Conservation (phyloP, 2,329 filamentous ascomycete genomes). For the Trichoderma polysporum region DNA sequence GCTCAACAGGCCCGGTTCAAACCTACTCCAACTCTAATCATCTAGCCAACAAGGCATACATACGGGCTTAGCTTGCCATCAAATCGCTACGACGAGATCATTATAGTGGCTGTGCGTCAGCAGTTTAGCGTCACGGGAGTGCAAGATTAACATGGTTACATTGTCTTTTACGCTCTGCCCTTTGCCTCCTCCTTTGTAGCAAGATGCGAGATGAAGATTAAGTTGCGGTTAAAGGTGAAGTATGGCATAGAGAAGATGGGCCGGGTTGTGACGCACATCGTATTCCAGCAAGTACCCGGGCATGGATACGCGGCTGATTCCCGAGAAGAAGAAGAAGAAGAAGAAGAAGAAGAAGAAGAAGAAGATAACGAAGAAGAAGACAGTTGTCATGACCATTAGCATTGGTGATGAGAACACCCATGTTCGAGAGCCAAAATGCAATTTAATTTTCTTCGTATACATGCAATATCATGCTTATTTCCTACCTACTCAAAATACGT, state of each 20-base stretch:
- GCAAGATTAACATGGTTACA: not conserved
- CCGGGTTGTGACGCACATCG: not conserved
- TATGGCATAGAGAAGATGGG: not conserved
- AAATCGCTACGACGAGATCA: not conserved
- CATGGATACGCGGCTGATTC: not conserved
- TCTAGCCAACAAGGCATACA: not conserved
- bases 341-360: not conserved
- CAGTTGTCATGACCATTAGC: not conserved
- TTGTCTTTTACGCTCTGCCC: not conserved
- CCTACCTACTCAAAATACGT: no score
- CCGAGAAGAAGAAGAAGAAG: not conserved
- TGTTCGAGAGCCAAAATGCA: not conserved
- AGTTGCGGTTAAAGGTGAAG: not conserved
- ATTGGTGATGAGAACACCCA: not conserved
- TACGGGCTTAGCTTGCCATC: not conserved
- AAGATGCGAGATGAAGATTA: not conserved
- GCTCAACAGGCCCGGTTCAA: not conserved
- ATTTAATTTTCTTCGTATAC: not conserved
- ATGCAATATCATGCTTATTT: not conserved
- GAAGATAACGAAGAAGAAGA: not conserved
- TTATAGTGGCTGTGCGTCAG: constrained; percentile 4
- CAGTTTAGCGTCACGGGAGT: not conserved
- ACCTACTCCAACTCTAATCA: not conserved
- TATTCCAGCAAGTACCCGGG: not conserved
- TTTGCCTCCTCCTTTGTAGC: not conserved